Conservation (phyloP, 192 early-diverging fungal genomes). For the Coemansia sp. region DNA sequence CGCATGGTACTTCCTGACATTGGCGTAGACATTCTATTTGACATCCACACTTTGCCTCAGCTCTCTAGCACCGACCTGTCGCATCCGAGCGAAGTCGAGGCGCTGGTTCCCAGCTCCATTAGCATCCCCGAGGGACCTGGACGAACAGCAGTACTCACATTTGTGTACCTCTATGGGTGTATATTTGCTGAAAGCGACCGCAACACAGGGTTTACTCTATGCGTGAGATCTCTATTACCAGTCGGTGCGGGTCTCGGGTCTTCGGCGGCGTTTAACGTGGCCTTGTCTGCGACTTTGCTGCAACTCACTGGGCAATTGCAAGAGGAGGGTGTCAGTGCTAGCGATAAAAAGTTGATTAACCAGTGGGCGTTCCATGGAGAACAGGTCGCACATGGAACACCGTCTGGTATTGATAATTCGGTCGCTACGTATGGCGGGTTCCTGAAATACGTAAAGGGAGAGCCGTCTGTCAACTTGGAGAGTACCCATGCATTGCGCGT, state of each 20-base stretch:
- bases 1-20: slow-evolving; percentile 69
- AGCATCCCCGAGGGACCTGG: slow-evolving; percentile 35
- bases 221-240: slow-evolving; percentile 76
- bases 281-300: slow-evolving; percentile 76
- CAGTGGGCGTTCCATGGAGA: slow-evolving; percentile 91
- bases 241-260: slow-evolving; percentile 95
- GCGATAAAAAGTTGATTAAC: slow-evolving; percentile 68
- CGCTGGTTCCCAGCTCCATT: slow-evolving; percentile 17
- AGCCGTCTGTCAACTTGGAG: slow-evolving; percentile 55
- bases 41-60: slow-evolving; percentile 11
- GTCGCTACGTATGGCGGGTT: slow-evolving; percentile 89
- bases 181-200: slow-evolving; percentile 25
- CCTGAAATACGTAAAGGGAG: slow-evolving; percentile 68
- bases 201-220: slow-evolving; percentile 58
- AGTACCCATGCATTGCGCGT: slow-evolving; percentile 69
- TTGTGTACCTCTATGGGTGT: slow-evolving; percentile 65
- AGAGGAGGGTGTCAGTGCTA: slow-evolving; percentile 15
- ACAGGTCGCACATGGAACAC: slow-evolving; percentile 93
- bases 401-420: slow-evolving; percentile 95
- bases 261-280: slow-evolving; percentile 90
- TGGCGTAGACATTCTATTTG: slow-evolving; percentile 43
- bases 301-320: slow-evolving; percentile 50
- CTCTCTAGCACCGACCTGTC: slow-evolving; percentile 6
- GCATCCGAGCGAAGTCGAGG: slow-evolving; percentile 21
- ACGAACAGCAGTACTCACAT: slow-evolving; percentile 63